Evolutionary conservation across 257 asterid genomes (phyloP).

Genomic region (Scutellaria baicalensis): DNA sequence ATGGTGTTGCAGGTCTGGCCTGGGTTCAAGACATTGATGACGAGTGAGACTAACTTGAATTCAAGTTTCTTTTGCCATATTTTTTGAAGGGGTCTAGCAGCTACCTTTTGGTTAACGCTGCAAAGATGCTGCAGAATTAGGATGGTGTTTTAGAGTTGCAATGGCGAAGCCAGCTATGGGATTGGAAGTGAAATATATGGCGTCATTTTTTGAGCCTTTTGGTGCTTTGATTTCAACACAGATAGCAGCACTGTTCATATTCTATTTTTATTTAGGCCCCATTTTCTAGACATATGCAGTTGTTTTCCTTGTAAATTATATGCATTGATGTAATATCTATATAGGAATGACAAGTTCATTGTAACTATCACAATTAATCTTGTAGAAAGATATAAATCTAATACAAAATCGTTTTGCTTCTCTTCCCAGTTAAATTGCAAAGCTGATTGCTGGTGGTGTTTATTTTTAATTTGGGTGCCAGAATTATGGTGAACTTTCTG

Average conservation of each 20-base stretch:
- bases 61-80: neutral
- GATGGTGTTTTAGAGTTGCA: slow-evolving; percentile 7
- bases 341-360: slow-evolving; percentile 13
- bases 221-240: neutral
- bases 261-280: slow-evolving; percentile 18
- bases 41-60: slow-evolving; percentile 11
- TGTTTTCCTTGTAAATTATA: slow-evolving; percentile 12
- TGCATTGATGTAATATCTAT: slow-evolving; percentile 12
- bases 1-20: slow-evolving; percentile 37
- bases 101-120: slow-evolving; percentile 6
- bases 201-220: slow-evolving; percentile 18
- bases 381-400: neutral
- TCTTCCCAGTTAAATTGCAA: neutral
- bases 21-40: slow-evolving; percentile 43
- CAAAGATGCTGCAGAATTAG: slow-evolving; percentile 11
- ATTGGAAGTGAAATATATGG: slow-evolving; percentile 1
- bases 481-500: too few relatives aligned
- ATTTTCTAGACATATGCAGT: slow-evolving; percentile 9
- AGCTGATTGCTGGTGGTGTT: neutral
- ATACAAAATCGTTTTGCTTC: neutral
- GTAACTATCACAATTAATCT: slow-evolving; percentile 7
- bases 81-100: slow-evolving; percentile 3
- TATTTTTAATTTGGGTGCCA: too few relatives aligned
- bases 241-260: slow-evolving; percentile 17
- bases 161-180: slow-evolving; percentile 9